These are phyloP conservation scores for Tubosaeta sp. DNA, from an alignment of 768 basidiomycete species.

Conservation along the genomic window DNA sequence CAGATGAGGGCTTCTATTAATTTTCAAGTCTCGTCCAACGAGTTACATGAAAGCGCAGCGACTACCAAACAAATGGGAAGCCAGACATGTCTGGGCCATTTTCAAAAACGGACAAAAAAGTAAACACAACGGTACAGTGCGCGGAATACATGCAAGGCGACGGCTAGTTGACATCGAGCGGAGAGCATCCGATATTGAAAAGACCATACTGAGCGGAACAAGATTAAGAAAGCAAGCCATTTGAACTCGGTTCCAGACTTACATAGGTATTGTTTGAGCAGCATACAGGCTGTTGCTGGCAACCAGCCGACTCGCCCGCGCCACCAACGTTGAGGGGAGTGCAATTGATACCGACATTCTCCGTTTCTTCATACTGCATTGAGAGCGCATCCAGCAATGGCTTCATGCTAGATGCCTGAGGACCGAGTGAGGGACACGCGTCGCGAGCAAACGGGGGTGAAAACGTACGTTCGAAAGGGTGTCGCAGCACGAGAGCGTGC, in stretches of 20 bases:
- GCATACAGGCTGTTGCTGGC: constrained; percentile 26
- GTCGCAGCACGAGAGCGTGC: constrained; percentile 19
- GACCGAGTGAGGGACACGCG: neutral
- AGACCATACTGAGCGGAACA: constrained; percentile 7
- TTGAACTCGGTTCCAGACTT: neutral
- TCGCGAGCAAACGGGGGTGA: neutral
- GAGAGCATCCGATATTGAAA: constrained; percentile 25
- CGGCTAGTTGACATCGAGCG: constrained; percentile 19
- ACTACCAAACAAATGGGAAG: neutral
- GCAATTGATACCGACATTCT: constrained; percentile 23
- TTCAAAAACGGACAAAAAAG: constrained; percentile 5
- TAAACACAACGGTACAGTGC: neutral
- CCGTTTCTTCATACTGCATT: constrained; percentile 13
- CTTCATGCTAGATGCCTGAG: constrained; percentile 12
- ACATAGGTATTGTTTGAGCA: constrained; percentile 19
- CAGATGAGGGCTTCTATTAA: too few relatives aligned
- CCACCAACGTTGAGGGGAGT: constrained; percentile 19
- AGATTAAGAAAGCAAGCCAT: neutral
- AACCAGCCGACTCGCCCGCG: constrained; percentile 14
- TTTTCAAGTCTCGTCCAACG: neutral
- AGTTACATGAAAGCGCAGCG: neutral
- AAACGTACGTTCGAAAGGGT: constrained; percentile 18
- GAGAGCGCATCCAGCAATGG: constrained; percentile 1
- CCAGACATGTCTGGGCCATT: neutral
- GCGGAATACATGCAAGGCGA: neutral